These are phyloP conservation scores for Lycium ferocissimum DNA, from an alignment of 257 asterid species.

Conservation along the genomic window DNA sequence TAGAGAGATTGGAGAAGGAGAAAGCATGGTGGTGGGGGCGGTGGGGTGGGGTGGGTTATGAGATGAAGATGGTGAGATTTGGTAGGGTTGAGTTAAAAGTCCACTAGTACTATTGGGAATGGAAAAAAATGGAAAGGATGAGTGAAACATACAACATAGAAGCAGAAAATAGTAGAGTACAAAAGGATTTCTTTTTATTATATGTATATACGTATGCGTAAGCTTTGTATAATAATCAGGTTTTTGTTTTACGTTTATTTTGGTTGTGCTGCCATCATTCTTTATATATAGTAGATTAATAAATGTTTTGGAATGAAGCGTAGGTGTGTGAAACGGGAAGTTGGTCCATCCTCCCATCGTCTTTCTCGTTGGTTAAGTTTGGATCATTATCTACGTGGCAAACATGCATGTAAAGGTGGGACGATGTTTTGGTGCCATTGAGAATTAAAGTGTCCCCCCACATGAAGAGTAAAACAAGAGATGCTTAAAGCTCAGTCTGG, in stretches of 20 bases:
- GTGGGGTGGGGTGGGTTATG: neutral
- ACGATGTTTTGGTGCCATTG: neutral
- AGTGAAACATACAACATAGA: too few species aligned
- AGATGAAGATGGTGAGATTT: constrained; percentile 7
- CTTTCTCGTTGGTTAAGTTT: constrained; percentile 14
- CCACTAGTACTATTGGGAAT: neutral
- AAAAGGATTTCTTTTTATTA: neutral
- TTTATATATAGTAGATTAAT: neutral
- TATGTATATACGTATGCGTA: neutral
- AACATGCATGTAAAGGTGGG: constrained; percentile 6
- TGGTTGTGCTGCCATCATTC: neutral
- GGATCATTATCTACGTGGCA: neutral
- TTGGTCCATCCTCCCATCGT: neutral
- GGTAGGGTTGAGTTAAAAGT: neutral
- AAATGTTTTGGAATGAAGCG: neutral
- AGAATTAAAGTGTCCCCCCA: neutral
- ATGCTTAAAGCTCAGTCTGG: neutral
- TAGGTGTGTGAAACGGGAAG: neutral
- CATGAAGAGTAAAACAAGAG: neutral
- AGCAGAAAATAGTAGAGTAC: neutral
- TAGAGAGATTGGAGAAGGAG: constrained; percentile 70
- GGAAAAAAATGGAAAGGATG: neutral
- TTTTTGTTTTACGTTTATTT: neutral
- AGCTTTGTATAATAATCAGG: neutral
- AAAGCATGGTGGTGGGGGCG: constrained; percentile 41